Evolutionary conservation across 495 filamentous ascomycete genomes (phyloP).

Genomic region (Chaetomium cochliodes): DNA sequence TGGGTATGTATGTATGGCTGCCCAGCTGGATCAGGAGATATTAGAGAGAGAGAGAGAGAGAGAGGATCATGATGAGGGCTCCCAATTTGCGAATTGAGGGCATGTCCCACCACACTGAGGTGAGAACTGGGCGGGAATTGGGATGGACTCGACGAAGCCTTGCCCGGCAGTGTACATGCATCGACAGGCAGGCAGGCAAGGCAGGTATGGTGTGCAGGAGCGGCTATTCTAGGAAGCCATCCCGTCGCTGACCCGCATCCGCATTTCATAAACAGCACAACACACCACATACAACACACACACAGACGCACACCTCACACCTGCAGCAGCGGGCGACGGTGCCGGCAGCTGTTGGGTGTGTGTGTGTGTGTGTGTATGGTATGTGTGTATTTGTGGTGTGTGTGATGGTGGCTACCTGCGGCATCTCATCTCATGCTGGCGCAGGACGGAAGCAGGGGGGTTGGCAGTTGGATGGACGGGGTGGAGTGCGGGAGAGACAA

Average conservation of each 20-base stretch:
- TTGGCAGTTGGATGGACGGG: background rate
- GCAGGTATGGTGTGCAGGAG: constrained; percentile 7
- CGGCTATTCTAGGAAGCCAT: constrained; percentile 6
- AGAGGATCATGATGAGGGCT: no score
- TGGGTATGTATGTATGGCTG: constrained; percentile 15
- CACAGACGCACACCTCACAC: background rate
- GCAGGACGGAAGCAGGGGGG: background rate
- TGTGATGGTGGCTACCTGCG: constrained; percentile 7
- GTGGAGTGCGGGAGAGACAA: background rate
- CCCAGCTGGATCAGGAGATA: background rate
- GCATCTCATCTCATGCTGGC: constrained; percentile 8
- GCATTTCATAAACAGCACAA: background rate
- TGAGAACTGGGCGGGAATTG: no score
- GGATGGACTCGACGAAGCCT: constrained; percentile 9
- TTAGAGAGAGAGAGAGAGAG: no score
- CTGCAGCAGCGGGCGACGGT: constrained; percentile 1
- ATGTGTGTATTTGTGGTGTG: background rate
- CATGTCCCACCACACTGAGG: constrained; percentile 19
- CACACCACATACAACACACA: background rate
- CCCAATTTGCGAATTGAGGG: background rate
- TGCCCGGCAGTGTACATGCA: background rate
- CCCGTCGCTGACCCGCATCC: background rate
- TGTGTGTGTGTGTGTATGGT: background rate
- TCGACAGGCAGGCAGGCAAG: background rate
- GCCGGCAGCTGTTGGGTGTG: constrained; percentile 1